Base-by-base conservation (phyloP, 2,329 filamentous ascomycete species). In the Teratosphaeria epicoccoides region DNA sequence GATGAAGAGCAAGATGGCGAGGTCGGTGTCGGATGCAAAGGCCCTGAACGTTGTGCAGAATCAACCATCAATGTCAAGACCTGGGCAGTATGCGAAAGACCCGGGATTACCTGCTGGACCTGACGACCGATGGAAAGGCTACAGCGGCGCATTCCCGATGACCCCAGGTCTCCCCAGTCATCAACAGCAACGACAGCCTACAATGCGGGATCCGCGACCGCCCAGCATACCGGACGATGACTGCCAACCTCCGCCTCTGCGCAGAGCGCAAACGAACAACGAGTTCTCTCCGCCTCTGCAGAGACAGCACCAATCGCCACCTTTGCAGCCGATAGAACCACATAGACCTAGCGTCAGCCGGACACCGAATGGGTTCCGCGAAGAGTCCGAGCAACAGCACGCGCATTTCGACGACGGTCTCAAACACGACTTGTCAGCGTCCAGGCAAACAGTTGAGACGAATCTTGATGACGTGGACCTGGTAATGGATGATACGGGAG, bases 1-100 rank as follows among this genome's bases (percentile, higher is more conserved):
- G 64, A 73, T 71, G 56, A 83, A 78, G 67, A 66, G 59, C 7
- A 56, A 50, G 24, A 51, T 64, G 52, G 44, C 51, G 29, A 53
- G 63, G 37, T 65, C 62, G 6, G 55, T 59, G 43, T 62, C 63
- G 25, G 65, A 63, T 43, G 14, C 23, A 46, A 40, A 40, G 17
- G 33, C 20, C n/a, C 33, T 40, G 33, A 17, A 40, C n/a, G 4
- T 9, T 17, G 10, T 9, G 5, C 33, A 40, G 33, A 7, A 9
- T 17, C 33, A 40, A 17, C 33, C 14, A 17, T 40, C 33, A 20
- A 17, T n/a, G 33, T 17, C 33, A 20, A 40, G 33, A 40, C 33
- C 33, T 17, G 33, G 4, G n/a, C 33, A 40, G 33, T 17, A n/a
- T 17, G 33, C 14, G n/a, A 20, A 17, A 40, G 33, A 40, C 20